Conservation (phyloP, 805 yeast genomes). For the Schwanniomyces vanrijiae region DNA sequence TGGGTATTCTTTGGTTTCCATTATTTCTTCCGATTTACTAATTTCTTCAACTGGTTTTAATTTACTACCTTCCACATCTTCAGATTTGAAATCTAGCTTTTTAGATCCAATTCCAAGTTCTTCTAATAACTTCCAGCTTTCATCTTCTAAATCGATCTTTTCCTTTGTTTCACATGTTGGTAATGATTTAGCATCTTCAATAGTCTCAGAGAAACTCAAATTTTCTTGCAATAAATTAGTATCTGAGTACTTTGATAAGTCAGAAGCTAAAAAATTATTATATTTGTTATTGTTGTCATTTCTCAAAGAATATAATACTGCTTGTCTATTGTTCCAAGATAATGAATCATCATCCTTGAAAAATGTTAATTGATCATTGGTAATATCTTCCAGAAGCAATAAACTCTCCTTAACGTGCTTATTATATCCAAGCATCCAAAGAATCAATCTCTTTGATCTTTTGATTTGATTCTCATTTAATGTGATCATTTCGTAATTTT, state of each 20-base stretch:
- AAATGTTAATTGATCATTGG: conserved; percentile 18
- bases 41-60: background rate
- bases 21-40: background rate
- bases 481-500: conserved; percentile 31
- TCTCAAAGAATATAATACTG: conserved; percentile 15
- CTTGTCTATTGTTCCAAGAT: conserved; percentile 29
- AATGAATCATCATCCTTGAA: conserved; percentile 30
- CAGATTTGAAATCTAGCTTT: background rate
- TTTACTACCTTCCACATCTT: background rate
- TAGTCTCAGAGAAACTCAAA: conserved; percentile 10
- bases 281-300: background rate
- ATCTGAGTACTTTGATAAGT: conserved; percentile 15
- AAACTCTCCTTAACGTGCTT: conserved; percentile 20
- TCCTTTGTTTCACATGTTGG: conserved; percentile 7
- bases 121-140: conserved; percentile 16
- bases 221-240: conserved; percentile 7
- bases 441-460: conserved; percentile 35
- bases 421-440: conserved; percentile 40
- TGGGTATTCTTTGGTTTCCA: background rate
- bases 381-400: conserved; percentile 14
- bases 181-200: conserved; percentile 15
- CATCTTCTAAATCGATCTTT: conserved; percentile 7
- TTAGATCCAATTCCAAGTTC: conserved; percentile 14
- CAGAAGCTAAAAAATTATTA: conserved; percentile 1
- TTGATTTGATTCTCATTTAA: conserved; percentile 26